phyloP scores from a whole-genome alignment of 495 filamentous ascomycete genomes.

The Coniosporium apollinis region DNA sequence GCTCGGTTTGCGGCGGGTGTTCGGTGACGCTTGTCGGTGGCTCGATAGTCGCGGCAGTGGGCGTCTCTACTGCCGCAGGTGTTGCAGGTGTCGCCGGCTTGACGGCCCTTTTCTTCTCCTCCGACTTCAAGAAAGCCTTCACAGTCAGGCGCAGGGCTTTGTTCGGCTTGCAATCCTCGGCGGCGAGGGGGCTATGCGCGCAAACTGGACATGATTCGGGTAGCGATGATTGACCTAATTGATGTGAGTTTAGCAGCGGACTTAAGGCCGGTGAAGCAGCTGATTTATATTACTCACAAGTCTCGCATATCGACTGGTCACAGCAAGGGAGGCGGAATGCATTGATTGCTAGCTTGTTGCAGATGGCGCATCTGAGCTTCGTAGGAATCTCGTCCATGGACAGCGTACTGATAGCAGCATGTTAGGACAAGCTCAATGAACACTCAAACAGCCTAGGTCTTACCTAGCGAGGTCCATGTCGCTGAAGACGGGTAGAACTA shows the following conservation, averaged over 20 bases:
- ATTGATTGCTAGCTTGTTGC: conserved; percentile 79
- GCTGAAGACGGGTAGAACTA: too few species aligned
- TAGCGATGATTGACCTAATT: conserved; percentile 55
- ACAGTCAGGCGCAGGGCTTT: conserved; percentile 79
- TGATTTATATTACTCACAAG: conserved; percentile 44
- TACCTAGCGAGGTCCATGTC: conserved; percentile 3
- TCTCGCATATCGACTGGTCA: conserved; percentile 85
- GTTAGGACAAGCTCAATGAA: too few species aligned
- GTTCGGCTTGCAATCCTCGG: conserved; percentile 74
- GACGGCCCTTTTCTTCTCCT: conserved; percentile 59
- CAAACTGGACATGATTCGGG: conserved; percentile 80
- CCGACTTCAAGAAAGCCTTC: conserved; percentile 69
- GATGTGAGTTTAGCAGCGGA: conserved; percentile 1
- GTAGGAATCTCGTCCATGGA: conserved; percentile 75
- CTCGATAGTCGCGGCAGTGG: too few species aligned
- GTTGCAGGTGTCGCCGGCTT: conserved; percentile 29
- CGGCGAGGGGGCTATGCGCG: conserved; percentile 70
- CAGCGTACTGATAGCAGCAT: conserved; percentile 48
- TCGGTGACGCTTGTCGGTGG: too few species aligned
- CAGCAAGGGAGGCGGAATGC: conserved; percentile 87
- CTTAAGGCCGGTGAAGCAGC: background rate
- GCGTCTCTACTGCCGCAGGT: too few species aligned
- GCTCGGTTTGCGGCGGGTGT: too few species aligned
- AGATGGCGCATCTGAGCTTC: conserved; percentile 86
- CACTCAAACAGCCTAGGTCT: too few species aligned